Base-by-base conservation (phyloP, 1,284 basidiomycete species). In the Flammula alnicola region DNA sequence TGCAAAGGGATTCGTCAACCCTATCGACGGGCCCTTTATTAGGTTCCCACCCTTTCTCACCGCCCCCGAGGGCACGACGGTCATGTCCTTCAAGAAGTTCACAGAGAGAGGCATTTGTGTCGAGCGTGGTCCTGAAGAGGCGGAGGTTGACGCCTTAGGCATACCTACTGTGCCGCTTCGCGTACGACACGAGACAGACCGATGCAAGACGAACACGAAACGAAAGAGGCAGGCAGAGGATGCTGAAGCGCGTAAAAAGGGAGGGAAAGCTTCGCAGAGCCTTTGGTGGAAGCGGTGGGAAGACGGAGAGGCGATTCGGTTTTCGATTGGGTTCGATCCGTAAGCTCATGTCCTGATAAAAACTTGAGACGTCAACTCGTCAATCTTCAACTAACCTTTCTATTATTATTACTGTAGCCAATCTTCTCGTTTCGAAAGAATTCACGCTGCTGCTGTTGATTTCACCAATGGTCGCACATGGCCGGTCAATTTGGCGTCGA, bases 271-370 rank as follows among this genome's bases (percentile, higher is more conserved):
- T 37, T 66, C 62, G 47, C 60, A 66, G 20, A 63, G 63, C 4
- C 38, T 35, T 29, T 88, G 86, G 86, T 84, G 75, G 66, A 80
- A 86, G 50, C 73, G 77, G 11, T 88, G 86, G 86, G 77, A 76
- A 29, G 74, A 79, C 26, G 69, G 65, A 3, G 84, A 86, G 62
- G 61, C 68, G 49, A 60, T 73, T 9, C 52, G 62, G 12, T 49
- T 56, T 23, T 52, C 51, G 68, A 47, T 59, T 37, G 56, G 54
- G 16, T 60, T 72, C 46, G 72, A 84, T 57, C 61, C 66, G 83
- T 86, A 74, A 73, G 30, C 20, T 12, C 55, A 38, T 30, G n/a
- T 14, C 52, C 45, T 32, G 45, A 22, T 26, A 3, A 32, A 32
- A 32, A 5, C 3, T 11, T 32, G 16, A 5, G n/a, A n/a, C n/a